A percentile compares a stretch with the other conserved stretches of the same genome.
Evolutionary conservation across 75 land plant species (phyloP).

Genomic region (Adiantum capillusveneris): DNA sequence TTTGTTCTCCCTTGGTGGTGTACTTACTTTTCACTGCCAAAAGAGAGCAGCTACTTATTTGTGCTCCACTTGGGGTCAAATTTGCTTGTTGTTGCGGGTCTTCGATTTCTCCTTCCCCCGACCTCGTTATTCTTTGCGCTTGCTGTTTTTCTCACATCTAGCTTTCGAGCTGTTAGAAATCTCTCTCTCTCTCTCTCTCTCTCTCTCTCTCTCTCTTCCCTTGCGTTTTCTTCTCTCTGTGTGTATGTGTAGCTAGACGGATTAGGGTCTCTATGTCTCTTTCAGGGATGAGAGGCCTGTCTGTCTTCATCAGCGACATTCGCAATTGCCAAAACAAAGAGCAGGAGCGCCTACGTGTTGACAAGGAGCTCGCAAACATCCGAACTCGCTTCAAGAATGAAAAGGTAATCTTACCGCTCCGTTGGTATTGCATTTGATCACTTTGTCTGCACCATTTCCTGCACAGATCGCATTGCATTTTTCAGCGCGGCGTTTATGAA

Average conservation of each 20-base stretch:
- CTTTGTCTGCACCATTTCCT: too few relatives aligned
- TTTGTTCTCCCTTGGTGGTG: too few relatives aligned
- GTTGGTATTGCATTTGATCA: neutral
- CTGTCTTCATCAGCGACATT: constrained; percentile 96
- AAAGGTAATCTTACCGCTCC: constrained; percentile 27
- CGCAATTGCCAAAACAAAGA: constrained; percentile 98
- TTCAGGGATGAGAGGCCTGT: constrained; percentile 96
- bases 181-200: neutral
- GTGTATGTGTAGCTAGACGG: too few relatives aligned
- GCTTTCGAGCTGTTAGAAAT: neutral
- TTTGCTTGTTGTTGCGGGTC: too few relatives aligned
- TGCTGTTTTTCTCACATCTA: neutral
- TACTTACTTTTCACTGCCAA: too few relatives aligned
- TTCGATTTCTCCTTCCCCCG: neutral
- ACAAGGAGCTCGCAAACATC: constrained; percentile 96
- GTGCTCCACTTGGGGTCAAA: too few relatives aligned
- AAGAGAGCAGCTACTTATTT: too few relatives aligned
- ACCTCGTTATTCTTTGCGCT: neutral
- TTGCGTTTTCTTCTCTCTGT: neutral
- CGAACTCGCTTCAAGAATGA: constrained; percentile 80
- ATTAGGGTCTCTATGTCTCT: constrained; percentile 49
- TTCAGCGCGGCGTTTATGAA: too few relatives aligned
- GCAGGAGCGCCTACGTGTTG: constrained; percentile 85
- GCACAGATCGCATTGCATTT: too few relatives aligned
- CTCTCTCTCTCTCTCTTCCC: neutral